Evolutionary conservation across 106 monocot species (phyloP).

Genomic region (Cymbidium sinense): DNA sequence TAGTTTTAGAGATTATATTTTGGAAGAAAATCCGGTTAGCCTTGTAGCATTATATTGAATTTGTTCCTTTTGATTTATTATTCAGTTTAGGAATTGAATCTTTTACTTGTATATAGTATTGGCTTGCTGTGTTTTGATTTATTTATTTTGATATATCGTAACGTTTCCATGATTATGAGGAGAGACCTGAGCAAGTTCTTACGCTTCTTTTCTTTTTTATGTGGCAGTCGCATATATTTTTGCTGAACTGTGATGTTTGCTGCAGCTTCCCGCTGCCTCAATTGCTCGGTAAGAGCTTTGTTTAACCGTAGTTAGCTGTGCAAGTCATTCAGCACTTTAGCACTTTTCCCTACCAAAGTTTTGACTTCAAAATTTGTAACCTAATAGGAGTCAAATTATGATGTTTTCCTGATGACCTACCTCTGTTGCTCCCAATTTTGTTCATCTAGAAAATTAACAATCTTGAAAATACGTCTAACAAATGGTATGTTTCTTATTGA

Average conservation of each 20-base stretch:
- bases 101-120: neutral
- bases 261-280: slow-evolving; percentile 85
- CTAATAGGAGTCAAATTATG: neutral
- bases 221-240: slow-evolving; percentile 85
- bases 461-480: neutral
- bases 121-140: neutral
- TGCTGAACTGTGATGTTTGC: slow-evolving; percentile 98
- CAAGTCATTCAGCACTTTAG: neutral
- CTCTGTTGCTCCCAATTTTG: neutral
- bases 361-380: neutral
- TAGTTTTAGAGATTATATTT: slow-evolving; percentile 74
- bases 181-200: neutral
- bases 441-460: neutral
- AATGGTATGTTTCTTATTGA: neutral
- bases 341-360: neutral
- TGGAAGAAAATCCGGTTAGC: slow-evolving; percentile 85
- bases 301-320: neutral
- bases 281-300: slow-evolving; percentile 63
- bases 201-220: neutral
- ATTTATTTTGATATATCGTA: too few relatives aligned
- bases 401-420: neutral
- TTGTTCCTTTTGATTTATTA: neutral
- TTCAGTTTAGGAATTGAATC: neutral
- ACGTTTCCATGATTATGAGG: neutral
- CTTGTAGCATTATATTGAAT: neutral